Conservation (phyloP, 169 alveolate genomes). For the Babesia gibsoni region DNA sequence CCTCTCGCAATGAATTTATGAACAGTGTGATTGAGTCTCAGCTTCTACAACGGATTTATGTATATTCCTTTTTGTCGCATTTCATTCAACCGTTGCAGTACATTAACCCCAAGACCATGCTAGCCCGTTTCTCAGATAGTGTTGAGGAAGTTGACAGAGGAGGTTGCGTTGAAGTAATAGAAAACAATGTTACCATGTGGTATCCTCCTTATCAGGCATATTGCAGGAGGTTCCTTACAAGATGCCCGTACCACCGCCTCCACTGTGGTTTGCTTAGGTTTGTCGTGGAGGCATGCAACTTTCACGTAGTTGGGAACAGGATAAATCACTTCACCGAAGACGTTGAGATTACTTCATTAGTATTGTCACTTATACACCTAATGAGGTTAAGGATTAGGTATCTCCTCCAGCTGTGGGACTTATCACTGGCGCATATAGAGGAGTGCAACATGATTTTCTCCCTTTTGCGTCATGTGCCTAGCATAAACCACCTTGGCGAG, state of each 20-base stretch:
- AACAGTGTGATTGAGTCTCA: slow-evolving; percentile 3
- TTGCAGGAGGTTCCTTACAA: neutral
- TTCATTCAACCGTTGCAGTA: slow-evolving; percentile 27
- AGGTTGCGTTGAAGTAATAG: slow-evolving; percentile 26
- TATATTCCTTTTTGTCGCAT: slow-evolving; percentile 13
- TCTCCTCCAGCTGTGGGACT: neutral
- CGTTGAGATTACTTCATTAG: neutral
- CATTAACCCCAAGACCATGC: slow-evolving; percentile 23
- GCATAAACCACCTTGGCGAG: neutral
- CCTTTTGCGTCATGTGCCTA: slow-evolving; percentile 21
- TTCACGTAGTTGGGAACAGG: neutral
- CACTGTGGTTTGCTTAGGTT: slow-evolving; percentile 36
- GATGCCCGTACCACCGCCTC: slow-evolving; percentile 31
- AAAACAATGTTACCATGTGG: slow-evolving; percentile 19
- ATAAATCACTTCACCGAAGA: neutral
- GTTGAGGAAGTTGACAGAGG: neutral
- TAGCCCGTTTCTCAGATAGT: slow-evolving; percentile 2
- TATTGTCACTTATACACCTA: slow-evolving; percentile 9
- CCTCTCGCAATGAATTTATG: neutral
- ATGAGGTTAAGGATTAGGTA: slow-evolving; percentile 7
- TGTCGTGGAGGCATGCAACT: slow-evolving; percentile 6
- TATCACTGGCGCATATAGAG: slow-evolving; percentile 24
- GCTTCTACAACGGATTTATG: slow-evolving; percentile 7
- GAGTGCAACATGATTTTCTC: slow-evolving; percentile 9
- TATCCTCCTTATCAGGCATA: slow-evolving; percentile 25